These are phyloP conservation scores for Aspergillus cavernicola DNA, from an alignment of 495 filamentous ascomycete genomes.

Conservation along the genomic window DNA sequence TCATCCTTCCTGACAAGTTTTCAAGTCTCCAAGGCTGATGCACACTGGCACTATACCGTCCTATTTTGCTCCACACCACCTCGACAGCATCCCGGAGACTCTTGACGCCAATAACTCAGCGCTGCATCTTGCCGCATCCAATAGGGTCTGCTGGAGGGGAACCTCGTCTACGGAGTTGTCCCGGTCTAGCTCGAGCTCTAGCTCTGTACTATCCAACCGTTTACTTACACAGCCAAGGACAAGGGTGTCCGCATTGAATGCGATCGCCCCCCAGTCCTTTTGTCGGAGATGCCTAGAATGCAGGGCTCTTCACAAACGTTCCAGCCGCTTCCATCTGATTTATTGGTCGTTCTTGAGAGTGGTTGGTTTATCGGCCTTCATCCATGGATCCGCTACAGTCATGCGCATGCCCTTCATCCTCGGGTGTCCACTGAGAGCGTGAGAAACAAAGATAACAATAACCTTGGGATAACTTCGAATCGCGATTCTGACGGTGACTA, in stretches of 20 bases:
- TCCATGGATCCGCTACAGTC: constrained; percentile 21
- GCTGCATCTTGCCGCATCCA: constrained; percentile 10
- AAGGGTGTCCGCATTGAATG: neutral
- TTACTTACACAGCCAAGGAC: neutral
- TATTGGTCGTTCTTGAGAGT: neutral
- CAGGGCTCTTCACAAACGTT: neutral
- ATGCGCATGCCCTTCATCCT: constrained; percentile 19
- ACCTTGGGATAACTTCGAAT: neutral
- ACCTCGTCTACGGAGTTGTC: constrained; percentile 4
- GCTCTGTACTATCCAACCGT: constrained; percentile 14
- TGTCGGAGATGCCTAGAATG: neutral
- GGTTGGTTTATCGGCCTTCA: constrained; percentile 7
- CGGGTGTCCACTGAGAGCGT: neutral
- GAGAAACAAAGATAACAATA: neutral
- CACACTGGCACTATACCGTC: too few relatives aligned
- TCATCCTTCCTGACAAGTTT: neutral
- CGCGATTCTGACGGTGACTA: neutral
- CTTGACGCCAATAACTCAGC: constrained; percentile 18
- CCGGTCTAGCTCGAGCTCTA: constrained; percentile 9
- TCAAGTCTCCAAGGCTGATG: too few relatives aligned
- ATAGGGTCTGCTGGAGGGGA: constrained; percentile 11
- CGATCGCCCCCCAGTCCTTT: neutral
- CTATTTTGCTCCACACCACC: constrained; percentile 7
- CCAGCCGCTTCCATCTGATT: neutral
- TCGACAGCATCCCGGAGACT: neutral